Evolutionary conservation across 257 asterid species (phyloP).

Genomic region (Lycium ferocissimum): DNA sequence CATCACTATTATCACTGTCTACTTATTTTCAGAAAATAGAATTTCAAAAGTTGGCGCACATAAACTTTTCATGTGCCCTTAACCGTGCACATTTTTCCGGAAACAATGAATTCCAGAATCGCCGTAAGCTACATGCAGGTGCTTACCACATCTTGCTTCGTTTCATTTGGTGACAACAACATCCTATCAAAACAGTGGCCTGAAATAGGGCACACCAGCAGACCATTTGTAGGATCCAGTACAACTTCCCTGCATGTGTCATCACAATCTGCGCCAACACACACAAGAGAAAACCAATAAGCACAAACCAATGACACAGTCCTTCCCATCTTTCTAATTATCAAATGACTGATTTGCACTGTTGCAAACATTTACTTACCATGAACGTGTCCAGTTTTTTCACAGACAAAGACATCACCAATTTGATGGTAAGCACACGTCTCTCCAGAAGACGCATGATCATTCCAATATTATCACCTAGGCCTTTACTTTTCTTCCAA

Average conservation of each 20-base stretch:
- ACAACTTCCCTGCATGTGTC: constrained; percentile 87
- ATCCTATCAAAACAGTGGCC: constrained; percentile 91
- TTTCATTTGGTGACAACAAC: constrained; percentile 63
- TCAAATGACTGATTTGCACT: not conserved
- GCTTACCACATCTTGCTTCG: constrained; percentile 77
- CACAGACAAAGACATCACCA: constrained; percentile 93
- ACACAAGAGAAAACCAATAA: constrained; percentile 23
- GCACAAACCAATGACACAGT: not conserved
- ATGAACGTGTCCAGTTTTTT: constrained; percentile 92
- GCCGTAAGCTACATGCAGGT: not conserved
- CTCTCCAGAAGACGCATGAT: constrained; percentile 91
- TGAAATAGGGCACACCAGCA: constrained; percentile 89
- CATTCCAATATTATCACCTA: constrained; percentile 63
- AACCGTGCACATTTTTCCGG: not conserved
- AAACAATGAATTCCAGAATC: not conserved
- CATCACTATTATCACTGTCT: not conserved
- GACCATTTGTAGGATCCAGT: constrained; percentile 68
- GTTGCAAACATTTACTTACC: constrained; percentile 49
- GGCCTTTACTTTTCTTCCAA: constrained; percentile 93
- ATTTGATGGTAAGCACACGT: constrained; percentile 79
- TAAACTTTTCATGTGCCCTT: not conserved
- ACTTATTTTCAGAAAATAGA: not conserved
- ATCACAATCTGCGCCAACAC: constrained; percentile 70
- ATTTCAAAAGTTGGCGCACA: not conserved
- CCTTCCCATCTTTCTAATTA: not conserved